These are phyloP conservation scores for Colletotrichum liaoningense DNA, from an alignment of 2,329 filamentous ascomycete species.

Conservation along the genomic window DNA sequence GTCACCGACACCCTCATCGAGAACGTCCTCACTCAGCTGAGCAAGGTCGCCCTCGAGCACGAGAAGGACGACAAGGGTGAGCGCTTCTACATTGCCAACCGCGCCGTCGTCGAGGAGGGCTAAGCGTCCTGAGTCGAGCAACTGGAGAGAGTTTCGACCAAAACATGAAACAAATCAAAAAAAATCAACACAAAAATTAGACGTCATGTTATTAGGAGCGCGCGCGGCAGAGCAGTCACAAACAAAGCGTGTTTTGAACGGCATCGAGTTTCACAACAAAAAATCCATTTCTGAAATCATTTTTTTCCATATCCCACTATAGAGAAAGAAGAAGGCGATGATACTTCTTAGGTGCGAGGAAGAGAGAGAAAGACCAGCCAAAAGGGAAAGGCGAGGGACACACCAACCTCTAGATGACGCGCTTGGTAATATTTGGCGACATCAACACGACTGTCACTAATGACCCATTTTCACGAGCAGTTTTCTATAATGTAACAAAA, in stretches of 20 bases:
- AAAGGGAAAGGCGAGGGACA: conserved; percentile 17
- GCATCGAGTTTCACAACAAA: conserved; percentile 12
- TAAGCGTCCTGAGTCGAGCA: conserved; percentile 4
- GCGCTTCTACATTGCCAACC: conserved; percentile 36
- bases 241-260: conserved; percentile 14
- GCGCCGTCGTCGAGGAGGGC: conserved; percentile 36
- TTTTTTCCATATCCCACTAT: conserved; percentile 16
- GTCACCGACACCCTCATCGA: conserved; percentile 39
- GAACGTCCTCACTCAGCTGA: conserved; percentile 65
- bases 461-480: conserved; percentile 14
- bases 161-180: not conserved
- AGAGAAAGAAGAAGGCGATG: conserved; percentile 4
- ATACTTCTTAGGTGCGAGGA: not conserved
- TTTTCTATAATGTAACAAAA: conserved; percentile 21
- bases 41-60: conserved; percentile 72
- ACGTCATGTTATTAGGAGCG: not conserved
- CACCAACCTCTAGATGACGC: conserved; percentile 1
- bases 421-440: conserved; percentile 7
- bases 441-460: conserved; percentile 15
- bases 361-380: not conserved
- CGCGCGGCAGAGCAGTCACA: conserved; percentile 9
- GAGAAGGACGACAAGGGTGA: conserved; percentile 58
- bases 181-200: not conserved
- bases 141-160: not conserved
- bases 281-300: not conserved